Evolutionary conservation across 2,329 filamentous ascomycete species (phyloP).

Genomic region (Diaporthe amygdali): DNA sequence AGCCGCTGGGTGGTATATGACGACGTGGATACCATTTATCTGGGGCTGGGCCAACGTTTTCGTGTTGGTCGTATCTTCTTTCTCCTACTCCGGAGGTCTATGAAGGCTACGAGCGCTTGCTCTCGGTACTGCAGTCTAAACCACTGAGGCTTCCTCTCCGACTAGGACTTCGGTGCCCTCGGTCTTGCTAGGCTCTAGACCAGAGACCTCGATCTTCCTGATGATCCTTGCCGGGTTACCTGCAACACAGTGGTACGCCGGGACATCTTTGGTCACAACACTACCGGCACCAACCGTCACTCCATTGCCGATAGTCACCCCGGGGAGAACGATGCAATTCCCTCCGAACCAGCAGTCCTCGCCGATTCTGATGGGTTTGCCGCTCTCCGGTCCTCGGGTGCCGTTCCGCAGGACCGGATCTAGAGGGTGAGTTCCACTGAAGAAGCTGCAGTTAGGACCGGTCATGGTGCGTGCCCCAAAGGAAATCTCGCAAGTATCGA

Average conservation of each 20-base stretch:
- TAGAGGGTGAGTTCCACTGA: constrained; percentile 75
- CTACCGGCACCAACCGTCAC: constrained; percentile 79
- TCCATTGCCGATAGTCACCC: constrained; percentile 79
- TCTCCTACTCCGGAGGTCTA: constrained; percentile 89
- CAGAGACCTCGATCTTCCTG: constrained; percentile 43
- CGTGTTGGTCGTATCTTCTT: constrained; percentile 83
- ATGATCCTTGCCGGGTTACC: constrained; percentile 72
- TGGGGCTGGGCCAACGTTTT: constrained; percentile 88
- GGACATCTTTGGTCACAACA: constrained; percentile 81
- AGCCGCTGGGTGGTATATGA: constrained; percentile 86
- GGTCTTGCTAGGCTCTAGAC: background rate
- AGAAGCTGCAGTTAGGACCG: constrained; percentile 80
- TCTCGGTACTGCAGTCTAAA: background rate
- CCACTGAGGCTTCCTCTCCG: constrained; percentile 17
- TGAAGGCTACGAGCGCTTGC: constrained; percentile 46
- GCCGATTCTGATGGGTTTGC: constrained; percentile 75
- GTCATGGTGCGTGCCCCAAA: constrained; percentile 80
- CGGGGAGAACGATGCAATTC: constrained; percentile 72
- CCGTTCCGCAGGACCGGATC: constrained; percentile 79
- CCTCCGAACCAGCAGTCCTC: constrained; percentile 85
- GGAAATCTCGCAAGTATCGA: constrained; percentile 77
- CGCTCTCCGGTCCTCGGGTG: constrained; percentile 74
- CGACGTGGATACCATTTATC: constrained; percentile 90
- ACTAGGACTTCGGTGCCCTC: constrained; percentile 14
- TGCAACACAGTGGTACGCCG: constrained; percentile 64